A percentile compares a stretch with the other conserved stretches of the same genome.
Conservation (phyloP, 1,284 basidiomycete species). For the Ceratobasidium sp. region DNA sequence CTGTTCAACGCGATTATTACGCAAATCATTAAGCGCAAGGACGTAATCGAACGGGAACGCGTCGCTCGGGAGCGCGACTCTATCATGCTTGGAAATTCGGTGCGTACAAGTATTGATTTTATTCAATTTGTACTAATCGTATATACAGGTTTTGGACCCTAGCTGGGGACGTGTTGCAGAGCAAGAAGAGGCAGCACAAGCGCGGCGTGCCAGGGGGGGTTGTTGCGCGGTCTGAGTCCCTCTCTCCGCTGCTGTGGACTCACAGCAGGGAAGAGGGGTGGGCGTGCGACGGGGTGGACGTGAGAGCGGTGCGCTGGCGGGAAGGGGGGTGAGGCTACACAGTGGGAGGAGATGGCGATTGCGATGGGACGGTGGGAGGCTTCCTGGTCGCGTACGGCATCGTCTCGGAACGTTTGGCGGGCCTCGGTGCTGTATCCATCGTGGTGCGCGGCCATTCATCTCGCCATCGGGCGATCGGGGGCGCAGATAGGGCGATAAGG, state of each 20-base stretch:
- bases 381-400: conserved; percentile 16
- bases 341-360: conserved; percentile 34
- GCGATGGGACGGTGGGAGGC: conserved; percentile 5
- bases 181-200: conserved; percentile 32
- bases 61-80: conserved; percentile 81
- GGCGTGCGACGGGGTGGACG: conserved; percentile 27
- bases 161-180: conserved; percentile 33
- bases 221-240: conserved; percentile 41
- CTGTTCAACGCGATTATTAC: conserved; percentile 81
- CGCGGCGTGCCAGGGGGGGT: conserved; percentile 9
- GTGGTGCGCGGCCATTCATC: conserved; percentile 4
- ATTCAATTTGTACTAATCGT: conserved; percentile 10
- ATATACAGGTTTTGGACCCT: conserved; percentile 29
- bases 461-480: conserved; percentile 42
- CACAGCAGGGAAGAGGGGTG: conserved; percentile 41
- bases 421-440: neutral
- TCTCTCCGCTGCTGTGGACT: conserved; percentile 32
- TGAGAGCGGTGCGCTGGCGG: conserved; percentile 24
- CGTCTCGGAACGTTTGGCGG: conserved; percentile 9
- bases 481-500: conserved; percentile 37
- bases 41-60: conserved; percentile 81
- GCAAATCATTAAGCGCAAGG: conserved; percentile 80
- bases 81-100: conserved; percentile 66
- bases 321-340: conserved; percentile 24
- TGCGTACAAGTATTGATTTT: neutral